Evolutionary conservation across 2,329 filamentous ascomycete species (phyloP).

Genomic region (Herpotrichia juniperi): DNA sequence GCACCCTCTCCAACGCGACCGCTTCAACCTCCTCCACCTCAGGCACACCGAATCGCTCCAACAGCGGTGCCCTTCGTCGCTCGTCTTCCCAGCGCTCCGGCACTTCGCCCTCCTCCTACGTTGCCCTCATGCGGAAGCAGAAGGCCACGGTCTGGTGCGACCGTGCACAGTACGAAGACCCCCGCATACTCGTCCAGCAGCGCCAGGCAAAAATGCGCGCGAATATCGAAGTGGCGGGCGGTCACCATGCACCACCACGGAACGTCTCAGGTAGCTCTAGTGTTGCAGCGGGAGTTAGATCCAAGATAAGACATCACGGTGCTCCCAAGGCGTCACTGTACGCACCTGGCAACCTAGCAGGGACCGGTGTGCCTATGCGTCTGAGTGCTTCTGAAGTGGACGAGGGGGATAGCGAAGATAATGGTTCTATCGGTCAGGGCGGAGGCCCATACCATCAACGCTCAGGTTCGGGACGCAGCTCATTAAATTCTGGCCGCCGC

Average conservation of each 20-base stretch:
- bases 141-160: slow-evolving; percentile 99
- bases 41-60: slow-evolving; percentile 53
- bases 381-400: slow-evolving; percentile 96
- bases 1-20: slow-evolving; percentile 72
- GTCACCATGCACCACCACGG: slow-evolving; percentile 47
- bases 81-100: slow-evolving; percentile 82
- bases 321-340: slow-evolving; percentile 81
- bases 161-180: slow-evolving; percentile 89
- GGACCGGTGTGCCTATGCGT: slow-evolving; percentile 85
- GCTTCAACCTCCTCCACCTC: slow-evolving; percentile 70
- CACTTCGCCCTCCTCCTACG: slow-evolving; percentile 74
- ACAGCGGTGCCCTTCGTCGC: slow-evolving; percentile 66
- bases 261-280: slow-evolving; percentile 47
- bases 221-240: slow-evolving; percentile 78
- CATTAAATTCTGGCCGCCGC: slow-evolving; percentile 53
- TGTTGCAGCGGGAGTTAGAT: slow-evolving; percentile 63
- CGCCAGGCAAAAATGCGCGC: slow-evolving; percentile 87
- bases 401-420: slow-evolving; percentile 81
- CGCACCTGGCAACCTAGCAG: slow-evolving; percentile 73
- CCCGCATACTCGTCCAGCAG: slow-evolving; percentile 80
- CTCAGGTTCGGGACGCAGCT: slow-evolving; percentile 77
- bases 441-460: slow-evolving; percentile 64
- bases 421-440: slow-evolving; percentile 44
- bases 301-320: slow-evolving; percentile 88
- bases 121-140: slow-evolving; percentile 93